These are phyloP conservation scores for Ciborinia camelliae DNA, from an alignment of 2,329 filamentous ascomycete species.

Conservation along the genomic window DNA sequence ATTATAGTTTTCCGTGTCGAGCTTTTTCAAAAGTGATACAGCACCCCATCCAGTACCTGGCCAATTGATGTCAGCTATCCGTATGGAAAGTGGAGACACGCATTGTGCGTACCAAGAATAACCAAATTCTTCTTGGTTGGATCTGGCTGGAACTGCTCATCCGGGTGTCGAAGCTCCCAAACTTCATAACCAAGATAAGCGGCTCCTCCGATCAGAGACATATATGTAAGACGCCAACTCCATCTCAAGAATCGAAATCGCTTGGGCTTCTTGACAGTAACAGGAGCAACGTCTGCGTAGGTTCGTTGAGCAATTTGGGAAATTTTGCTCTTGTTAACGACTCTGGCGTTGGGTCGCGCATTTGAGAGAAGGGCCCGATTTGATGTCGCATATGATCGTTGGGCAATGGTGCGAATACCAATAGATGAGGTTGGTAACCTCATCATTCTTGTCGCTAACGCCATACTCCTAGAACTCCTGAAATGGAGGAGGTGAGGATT, in stretches of 20 bases:
- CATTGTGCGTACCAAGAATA: slow-evolving; percentile 67
- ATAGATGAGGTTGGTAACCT: slow-evolving; percentile 35
- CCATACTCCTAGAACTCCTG: slow-evolving; percentile 32
- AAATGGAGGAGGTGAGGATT: not conserved
- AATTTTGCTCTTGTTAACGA: slow-evolving; percentile 32
- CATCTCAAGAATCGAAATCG: slow-evolving; percentile 71
- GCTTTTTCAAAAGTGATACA: slow-evolving; percentile 94
- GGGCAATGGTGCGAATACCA: slow-evolving; percentile 31
- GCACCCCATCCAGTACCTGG: slow-evolving; percentile 94
- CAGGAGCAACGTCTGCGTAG: slow-evolving; percentile 44
- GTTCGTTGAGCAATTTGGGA: slow-evolving; percentile 44
- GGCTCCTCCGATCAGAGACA: slow-evolving; percentile 66
- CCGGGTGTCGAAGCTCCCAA: slow-evolving; percentile 77
- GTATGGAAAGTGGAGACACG: slow-evolving; percentile 1
- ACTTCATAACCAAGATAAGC: slow-evolving; percentile 76
- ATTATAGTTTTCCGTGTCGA: slow-evolving; percentile 99
- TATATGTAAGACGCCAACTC: slow-evolving; percentile 78
- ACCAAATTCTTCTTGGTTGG: slow-evolving; percentile 95
- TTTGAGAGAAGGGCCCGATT: slow-evolving; percentile 28
- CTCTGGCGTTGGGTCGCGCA: slow-evolving; percentile 30
- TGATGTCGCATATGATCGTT: slow-evolving; percentile 34
- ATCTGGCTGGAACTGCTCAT: slow-evolving; percentile 74
- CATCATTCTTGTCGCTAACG: slow-evolving; percentile 36
- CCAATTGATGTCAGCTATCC: slow-evolving; percentile 21
- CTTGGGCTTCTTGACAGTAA: slow-evolving; percentile 47